Percentiles rank a stretch among this genome's conserved stretches.
Evolutionary conservation across 164 flowering plant species (phyloP).

Genomic region (Aristolochia contorta): DNA sequence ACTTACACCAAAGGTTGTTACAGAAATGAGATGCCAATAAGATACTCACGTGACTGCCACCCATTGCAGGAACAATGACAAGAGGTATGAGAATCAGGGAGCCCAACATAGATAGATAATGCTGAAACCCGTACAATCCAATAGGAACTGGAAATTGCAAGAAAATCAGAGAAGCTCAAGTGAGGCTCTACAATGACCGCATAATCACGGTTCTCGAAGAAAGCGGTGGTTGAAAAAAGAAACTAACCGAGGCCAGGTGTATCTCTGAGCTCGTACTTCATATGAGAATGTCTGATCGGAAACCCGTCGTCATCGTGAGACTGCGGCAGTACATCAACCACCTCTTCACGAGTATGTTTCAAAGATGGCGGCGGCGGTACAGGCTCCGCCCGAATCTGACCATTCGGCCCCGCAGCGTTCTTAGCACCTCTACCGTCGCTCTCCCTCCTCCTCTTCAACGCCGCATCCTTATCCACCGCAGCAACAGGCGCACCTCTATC

Average conservation of each 20-base stretch:
- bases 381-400: slow-evolving; percentile 21
- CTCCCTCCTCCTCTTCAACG: slow-evolving; percentile 53
- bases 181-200: not conserved
- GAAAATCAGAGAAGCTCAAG: not conserved
- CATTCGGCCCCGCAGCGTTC: slow-evolving; percentile 23
- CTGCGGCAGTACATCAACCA: slow-evolving; percentile 47
- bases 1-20: not conserved
- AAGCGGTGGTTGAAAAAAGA: not conserved
- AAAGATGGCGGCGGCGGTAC: slow-evolving; percentile 6
- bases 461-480: slow-evolving; percentile 26
- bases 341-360: slow-evolving; percentile 26
- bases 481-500: slow-evolving; percentile 13
- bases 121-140: slow-evolving; percentile 88
- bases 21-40: slow-evolving; percentile 11
- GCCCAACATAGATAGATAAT: slow-evolving; percentile 81
- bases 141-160: slow-evolving; percentile 65
- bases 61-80: slow-evolving; percentile 97
- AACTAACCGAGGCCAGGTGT: slow-evolving; percentile 84
- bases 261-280: slow-evolving; percentile 96
- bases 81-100: slow-evolving; percentile 89
- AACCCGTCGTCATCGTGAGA: slow-evolving; percentile 53
- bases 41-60: slow-evolving; percentile 60
- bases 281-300: slow-evolving; percentile 48
- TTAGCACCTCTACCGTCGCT: slow-evolving; percentile 32
- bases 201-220: not conserved